Conservation (phyloP, 129 eudicot species). For the Mikania micrantha region DNA sequence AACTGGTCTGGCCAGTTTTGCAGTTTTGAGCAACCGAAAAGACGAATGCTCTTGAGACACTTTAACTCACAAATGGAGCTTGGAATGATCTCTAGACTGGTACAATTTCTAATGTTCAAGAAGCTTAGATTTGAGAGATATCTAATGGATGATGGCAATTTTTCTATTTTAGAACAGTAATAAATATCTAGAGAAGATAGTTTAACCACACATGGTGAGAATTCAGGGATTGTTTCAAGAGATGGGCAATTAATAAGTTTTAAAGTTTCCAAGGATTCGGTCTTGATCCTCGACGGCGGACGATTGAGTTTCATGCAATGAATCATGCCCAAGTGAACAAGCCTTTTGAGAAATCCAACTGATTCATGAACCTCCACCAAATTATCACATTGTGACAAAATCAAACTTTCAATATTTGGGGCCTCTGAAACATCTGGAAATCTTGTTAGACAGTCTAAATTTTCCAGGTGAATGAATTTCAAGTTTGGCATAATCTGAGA, state of each 20-base stretch:
- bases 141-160: conserved; percentile 8
- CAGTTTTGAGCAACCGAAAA: neutral
- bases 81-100: neutral
- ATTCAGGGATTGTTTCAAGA: neutral
- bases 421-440: conserved; percentile 25
- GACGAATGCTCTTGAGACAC: neutral
- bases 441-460: neutral
- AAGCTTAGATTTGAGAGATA: neutral
- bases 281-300: neutral
- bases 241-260: neutral
- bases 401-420: conserved; percentile 12
- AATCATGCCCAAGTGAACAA: conserved; percentile 10
- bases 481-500: conserved; percentile 6
- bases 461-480: neutral
- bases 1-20: neutral
- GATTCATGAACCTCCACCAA: conserved; percentile 8
- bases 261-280: conserved; percentile 15
- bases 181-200: neutral
- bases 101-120: neutral
- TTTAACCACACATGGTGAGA: neutral
- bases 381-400: neutral
- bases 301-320: neutral
- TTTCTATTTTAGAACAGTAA: neutral
- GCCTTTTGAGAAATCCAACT: neutral
- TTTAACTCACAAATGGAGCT: conserved; percentile 5